Percentiles rank a stretch among this genome's conserved stretches.
Evolutionary conservation across 2,329 filamentous ascomycete species (phyloP).

Genomic region (Colletotrichum tofieldiae): DNA sequence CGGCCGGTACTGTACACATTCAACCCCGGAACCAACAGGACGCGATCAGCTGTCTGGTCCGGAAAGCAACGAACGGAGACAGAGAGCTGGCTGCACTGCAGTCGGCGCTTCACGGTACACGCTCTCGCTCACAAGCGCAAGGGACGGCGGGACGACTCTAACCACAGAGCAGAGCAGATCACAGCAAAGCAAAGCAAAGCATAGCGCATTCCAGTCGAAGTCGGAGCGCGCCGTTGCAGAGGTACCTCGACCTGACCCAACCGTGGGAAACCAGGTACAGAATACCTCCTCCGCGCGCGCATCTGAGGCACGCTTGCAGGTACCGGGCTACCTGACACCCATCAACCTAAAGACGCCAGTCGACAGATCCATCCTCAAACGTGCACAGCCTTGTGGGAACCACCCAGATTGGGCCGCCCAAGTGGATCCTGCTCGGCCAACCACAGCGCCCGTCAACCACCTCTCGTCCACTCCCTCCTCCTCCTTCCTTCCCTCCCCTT

Average conservation of each 20-base stretch:
- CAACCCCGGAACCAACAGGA: background rate
- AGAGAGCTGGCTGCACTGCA: slow-evolving; percentile 3
- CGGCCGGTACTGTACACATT: slow-evolving; percentile 19
- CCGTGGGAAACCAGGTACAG: background rate
- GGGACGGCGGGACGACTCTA: background rate
- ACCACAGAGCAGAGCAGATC: slow-evolving; percentile 6
- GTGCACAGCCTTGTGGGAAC: slow-evolving; percentile 46
- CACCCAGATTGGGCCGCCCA: slow-evolving; percentile 29
- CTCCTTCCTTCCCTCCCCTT: slow-evolving; percentile 1
- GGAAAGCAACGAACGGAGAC: background rate
- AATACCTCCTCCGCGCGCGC: background rate
- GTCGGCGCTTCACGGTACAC: slow-evolving; percentile 1
- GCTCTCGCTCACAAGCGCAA: background rate
- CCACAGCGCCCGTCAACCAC: slow-evolving; percentile 13
- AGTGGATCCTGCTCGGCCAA: slow-evolving; percentile 26
- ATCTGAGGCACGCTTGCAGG: background rate
- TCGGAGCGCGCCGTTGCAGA: slow-evolving; percentile 41
- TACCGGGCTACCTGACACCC: slow-evolving; percentile 18
- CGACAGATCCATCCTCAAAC: slow-evolving; percentile 44
- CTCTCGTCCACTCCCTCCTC: background rate
- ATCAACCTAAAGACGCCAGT: slow-evolving; percentile 25
- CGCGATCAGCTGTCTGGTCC: background rate
- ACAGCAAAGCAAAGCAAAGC: slow-evolving; percentile 8
- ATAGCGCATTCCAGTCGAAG: slow-evolving; percentile 35
- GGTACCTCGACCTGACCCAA: slow-evolving; percentile 24